These are phyloP conservation scores for Skeletonema potamos DNA, from an alignment of 108 stramenopile genomes.

Conservation along the genomic window DNA sequence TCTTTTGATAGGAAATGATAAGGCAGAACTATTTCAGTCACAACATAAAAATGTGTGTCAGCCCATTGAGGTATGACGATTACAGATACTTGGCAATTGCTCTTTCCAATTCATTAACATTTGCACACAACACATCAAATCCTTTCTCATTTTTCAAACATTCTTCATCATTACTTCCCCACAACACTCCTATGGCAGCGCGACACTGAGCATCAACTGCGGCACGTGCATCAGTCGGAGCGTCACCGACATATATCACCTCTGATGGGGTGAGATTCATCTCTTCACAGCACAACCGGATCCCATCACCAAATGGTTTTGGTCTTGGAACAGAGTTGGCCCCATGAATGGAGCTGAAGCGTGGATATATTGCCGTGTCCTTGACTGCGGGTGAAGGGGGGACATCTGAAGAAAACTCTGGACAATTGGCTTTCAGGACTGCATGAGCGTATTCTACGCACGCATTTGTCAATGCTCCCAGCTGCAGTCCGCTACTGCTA, in stretches of 20 bases:
- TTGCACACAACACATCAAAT: slow-evolving; percentile 51
- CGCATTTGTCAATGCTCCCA: slow-evolving; percentile 86
- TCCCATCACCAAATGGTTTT: slow-evolving; percentile 78
- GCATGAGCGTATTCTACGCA: slow-evolving; percentile 85
- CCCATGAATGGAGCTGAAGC: slow-evolving; percentile 74
- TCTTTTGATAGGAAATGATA: too few relatives aligned
- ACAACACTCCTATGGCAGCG: slow-evolving; percentile 72
- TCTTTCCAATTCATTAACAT: slow-evolving; percentile 54
- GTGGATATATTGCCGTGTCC: slow-evolving; percentile 37
- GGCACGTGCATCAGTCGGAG: slow-evolving; percentile 74
- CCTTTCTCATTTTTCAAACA: slow-evolving; percentile 56
- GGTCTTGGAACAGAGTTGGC: slow-evolving; percentile 79
- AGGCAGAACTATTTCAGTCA: too few relatives aligned
- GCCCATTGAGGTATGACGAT: too few relatives aligned
- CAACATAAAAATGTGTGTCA: too few relatives aligned
- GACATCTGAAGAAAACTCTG: slow-evolving; percentile 5
- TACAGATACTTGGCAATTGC: slow-evolving; percentile 41
- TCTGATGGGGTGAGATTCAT: slow-evolving; percentile 56
- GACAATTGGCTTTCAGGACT: slow-evolving; percentile 68
- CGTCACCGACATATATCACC: slow-evolving; percentile 81
- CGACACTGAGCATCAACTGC: slow-evolving; percentile 67
- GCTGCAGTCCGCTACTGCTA: slow-evolving; percentile 15
- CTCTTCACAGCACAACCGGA: slow-evolving; percentile 63
- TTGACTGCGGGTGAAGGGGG: neutral
- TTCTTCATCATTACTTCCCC: slow-evolving; percentile 73